A percentile compares a stretch with the other conserved stretches of the same genome.
phyloP scores from a whole-genome alignment of 1,284 basidiomycete species.

The Trichosporon sp. region DNA sequence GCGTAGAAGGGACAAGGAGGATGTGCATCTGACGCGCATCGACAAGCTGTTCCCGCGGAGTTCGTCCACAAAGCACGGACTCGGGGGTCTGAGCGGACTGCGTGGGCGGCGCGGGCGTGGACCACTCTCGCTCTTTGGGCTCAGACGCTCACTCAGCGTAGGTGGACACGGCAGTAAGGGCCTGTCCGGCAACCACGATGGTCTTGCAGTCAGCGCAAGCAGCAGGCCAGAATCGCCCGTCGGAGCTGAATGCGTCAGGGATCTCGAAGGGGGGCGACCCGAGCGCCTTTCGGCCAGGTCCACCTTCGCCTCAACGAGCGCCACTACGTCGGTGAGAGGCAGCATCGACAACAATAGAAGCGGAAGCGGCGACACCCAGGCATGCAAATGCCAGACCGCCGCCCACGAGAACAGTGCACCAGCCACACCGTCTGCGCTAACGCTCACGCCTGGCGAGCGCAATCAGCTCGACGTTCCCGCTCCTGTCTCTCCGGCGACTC shows the following conservation, averaged over 20 bases:
- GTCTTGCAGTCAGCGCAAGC: too few species aligned
- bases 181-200: background rate
- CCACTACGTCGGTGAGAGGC: background rate
- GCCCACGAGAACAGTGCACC: background rate
- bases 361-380: too few species aligned
- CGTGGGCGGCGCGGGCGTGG: background rate
- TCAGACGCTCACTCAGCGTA: background rate
- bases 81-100: background rate
- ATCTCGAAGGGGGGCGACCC: background rate
- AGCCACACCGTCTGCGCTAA: background rate
- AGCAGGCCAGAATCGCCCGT: background rate
- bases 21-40: background rate
- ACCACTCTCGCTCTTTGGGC: background rate
- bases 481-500: background rate
- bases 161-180: background rate
- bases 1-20: background rate
- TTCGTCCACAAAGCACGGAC: background rate
- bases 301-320: background rate
- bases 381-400: background rate
- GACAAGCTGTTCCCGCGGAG: background rate
- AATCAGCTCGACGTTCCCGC: background rate
- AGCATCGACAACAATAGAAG: background rate
- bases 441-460: background rate
- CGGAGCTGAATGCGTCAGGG: background rate
- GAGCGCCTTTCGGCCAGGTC: background rate